phyloP scores from a whole-genome alignment of 108 stramenopile genomes.

The Hondaea fermentalgiana region DNA sequence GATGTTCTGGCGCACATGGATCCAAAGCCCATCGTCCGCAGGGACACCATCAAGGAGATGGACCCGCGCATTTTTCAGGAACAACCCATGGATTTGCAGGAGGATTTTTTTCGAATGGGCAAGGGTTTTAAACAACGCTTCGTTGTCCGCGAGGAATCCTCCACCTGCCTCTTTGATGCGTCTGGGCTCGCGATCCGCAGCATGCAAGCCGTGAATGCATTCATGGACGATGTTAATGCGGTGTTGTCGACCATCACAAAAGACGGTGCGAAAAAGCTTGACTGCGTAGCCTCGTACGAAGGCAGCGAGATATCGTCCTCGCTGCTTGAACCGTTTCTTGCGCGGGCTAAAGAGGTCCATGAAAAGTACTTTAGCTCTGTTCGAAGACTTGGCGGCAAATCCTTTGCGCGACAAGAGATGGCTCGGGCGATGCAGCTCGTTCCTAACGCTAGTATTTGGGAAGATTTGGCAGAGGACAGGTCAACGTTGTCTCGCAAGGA shows the following conservation, averaged over 20 bases:
- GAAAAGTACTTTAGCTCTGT: not conserved
- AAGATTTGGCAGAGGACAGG: not conserved
- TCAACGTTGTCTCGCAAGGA: no score
- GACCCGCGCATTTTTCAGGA: not conserved
- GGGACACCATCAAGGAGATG: not conserved
- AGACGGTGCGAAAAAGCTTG: not conserved
- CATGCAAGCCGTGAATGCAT: not conserved
- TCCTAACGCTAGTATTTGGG: not conserved
- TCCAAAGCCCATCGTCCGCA: slow-evolving; percentile 36
- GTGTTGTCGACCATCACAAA: not conserved
- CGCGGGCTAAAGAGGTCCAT: not conserved
- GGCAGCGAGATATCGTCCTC: not conserved
- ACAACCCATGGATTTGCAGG: not conserved
- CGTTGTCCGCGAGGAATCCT: not conserved
- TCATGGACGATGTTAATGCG: not conserved
- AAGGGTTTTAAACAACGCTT: not conserved
- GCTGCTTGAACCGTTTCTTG: not conserved
- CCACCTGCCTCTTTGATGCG: not conserved
- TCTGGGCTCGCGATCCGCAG: not conserved
- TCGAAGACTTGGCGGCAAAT: not conserved
- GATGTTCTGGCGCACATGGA: slow-evolving; percentile 69
- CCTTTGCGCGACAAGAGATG: not conserved
- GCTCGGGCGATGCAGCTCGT: not conserved
- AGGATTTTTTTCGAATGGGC: not conserved
- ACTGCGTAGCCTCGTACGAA: not conserved